phyloP scores from a whole-genome alignment of 805 yeast genomes.

The Gaillardinia entomophila region DNA sequence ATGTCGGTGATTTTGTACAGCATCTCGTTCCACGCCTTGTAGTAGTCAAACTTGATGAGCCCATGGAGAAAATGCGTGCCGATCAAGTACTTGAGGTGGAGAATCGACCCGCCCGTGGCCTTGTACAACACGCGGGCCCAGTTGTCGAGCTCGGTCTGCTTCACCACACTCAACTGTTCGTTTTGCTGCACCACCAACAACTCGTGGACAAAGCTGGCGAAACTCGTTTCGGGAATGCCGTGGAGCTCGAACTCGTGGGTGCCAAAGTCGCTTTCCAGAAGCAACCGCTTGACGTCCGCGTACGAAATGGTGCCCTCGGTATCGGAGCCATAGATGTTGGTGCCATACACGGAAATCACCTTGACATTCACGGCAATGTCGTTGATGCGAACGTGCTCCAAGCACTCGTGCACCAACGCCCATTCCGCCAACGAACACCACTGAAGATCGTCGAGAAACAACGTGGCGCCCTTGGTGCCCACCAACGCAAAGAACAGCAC shows the following conservation, averaged over 20 bases:
- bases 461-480: conserved; percentile 36
- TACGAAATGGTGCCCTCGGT: too few species aligned
- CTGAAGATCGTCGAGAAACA: conserved; percentile 43
- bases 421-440: conserved; percentile 34
- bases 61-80: not conserved
- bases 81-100: not conserved
- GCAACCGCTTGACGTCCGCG: not conserved
- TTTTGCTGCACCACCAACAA: not conserved
- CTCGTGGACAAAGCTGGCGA: not conserved
- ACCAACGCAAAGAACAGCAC: conserved; percentile 37
- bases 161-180: not conserved
- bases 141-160: not conserved
- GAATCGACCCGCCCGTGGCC: not conserved
- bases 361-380: conserved; percentile 6
- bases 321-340: not conserved
- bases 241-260: not conserved
- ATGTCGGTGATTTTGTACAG: conserved; percentile 1
- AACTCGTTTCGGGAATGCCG: not conserved
- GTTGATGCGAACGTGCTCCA: conserved; percentile 10
- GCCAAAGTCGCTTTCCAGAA: not conserved
- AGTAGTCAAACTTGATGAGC: not conserved
- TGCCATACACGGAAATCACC: conserved; percentile 3
- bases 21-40: not conserved
- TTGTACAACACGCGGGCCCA: not conserved
- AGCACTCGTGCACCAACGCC: conserved; percentile 21